A percentile compares a stretch with the other conserved stretches of the same genome.
phyloP scores from a whole-genome alignment of 2,329 filamentous ascomycete genomes.

The Huntiella decipiens region DNA sequence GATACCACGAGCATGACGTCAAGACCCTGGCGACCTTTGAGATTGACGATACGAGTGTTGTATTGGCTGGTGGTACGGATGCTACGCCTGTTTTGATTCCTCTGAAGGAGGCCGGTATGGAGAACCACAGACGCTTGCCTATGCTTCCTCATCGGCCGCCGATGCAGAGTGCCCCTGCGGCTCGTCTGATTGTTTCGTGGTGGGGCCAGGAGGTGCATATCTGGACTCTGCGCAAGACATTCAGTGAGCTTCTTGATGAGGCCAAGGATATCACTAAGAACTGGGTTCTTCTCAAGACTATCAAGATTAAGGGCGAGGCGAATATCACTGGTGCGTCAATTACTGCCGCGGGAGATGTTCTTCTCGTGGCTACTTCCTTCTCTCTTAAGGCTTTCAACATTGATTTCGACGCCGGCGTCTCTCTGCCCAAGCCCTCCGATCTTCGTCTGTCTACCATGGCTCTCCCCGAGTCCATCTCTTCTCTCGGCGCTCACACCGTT shows the following conservation, averaged over 20 bases:
- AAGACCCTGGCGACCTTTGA: conserved; percentile 89
- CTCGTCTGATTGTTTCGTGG: conserved; percentile 70
- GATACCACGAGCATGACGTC: conserved; percentile 85
- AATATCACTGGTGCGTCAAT: conserved; percentile 62
- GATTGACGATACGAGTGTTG: conserved; percentile 59
- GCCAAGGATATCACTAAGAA: conserved; percentile 29
- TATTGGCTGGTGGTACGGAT: conserved; percentile 85
- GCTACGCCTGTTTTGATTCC: conserved; percentile 68
- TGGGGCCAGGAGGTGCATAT: conserved; percentile 78
- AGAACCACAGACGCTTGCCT: conserved; percentile 68
- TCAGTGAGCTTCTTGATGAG: conserved; percentile 27
- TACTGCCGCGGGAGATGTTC: conserved; percentile 49
- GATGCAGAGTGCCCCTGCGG: conserved; percentile 50
- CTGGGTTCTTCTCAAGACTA: conserved; percentile 49
- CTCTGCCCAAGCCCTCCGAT: conserved; percentile 26
- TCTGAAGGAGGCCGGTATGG: conserved; percentile 51
- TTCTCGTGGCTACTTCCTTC: conserved; percentile 57
- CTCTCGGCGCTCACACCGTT: conserved; percentile 48
- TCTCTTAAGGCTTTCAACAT: conserved; percentile 58
- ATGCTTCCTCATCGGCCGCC: conserved; percentile 63
- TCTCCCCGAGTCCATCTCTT: conserved; percentile 36
- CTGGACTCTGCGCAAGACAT: conserved; percentile 41
- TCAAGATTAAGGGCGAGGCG: conserved; percentile 54
- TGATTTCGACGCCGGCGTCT: conserved; percentile 3
- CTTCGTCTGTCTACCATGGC: conserved; percentile 54